phyloP scores from a whole-genome alignment of 2,329 filamentous ascomycete genomes.

The Fusarium chaquense region DNA sequence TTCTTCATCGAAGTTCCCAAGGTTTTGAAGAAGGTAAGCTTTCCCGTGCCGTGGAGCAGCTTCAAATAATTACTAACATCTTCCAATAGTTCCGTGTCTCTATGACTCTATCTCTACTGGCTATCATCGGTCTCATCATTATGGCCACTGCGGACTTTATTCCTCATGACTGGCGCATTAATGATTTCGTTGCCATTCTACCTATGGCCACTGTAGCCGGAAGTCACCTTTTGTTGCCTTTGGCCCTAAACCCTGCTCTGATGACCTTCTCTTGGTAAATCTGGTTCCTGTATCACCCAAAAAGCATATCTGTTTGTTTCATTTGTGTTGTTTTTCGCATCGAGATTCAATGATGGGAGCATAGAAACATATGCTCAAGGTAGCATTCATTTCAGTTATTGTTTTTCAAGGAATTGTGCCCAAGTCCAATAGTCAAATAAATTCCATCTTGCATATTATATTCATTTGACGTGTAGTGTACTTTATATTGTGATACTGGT shows the following conservation, averaged over 20 bases:
- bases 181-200: slow-evolving; percentile 79
- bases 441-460: background rate
- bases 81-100: slow-evolving; percentile 74
- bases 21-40: slow-evolving; percentile 79
- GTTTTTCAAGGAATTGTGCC: background rate
- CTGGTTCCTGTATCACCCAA: background rate
- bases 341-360: background rate
- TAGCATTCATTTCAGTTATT: slow-evolving; percentile 13
- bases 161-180: slow-evolving; percentile 74
- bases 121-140: slow-evolving; percentile 72
- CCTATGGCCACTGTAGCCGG: slow-evolving; percentile 79
- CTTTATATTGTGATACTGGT: background rate
- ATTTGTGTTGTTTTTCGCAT: slow-evolving; percentile 1
- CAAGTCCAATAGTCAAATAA: background rate
- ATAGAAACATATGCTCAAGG: slow-evolving; percentile 29
- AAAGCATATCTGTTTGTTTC: slow-evolving; percentile 11
- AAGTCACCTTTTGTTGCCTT: slow-evolving; percentile 77
- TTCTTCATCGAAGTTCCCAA: slow-evolving; percentile 88
- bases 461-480: background rate
- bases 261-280: slow-evolving; percentile 81
- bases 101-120: slow-evolving; percentile 70
- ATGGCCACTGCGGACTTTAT: slow-evolving; percentile 73
- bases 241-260: slow-evolving; percentile 81
- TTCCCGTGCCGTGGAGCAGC: slow-evolving; percentile 51
- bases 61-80: slow-evolving; percentile 34